Evolutionary conservation across 495 filamentous ascomycete species (phyloP), one percentile per base, ranked within the genome.

Genomic region (Ascobolus immersus): DNA sequence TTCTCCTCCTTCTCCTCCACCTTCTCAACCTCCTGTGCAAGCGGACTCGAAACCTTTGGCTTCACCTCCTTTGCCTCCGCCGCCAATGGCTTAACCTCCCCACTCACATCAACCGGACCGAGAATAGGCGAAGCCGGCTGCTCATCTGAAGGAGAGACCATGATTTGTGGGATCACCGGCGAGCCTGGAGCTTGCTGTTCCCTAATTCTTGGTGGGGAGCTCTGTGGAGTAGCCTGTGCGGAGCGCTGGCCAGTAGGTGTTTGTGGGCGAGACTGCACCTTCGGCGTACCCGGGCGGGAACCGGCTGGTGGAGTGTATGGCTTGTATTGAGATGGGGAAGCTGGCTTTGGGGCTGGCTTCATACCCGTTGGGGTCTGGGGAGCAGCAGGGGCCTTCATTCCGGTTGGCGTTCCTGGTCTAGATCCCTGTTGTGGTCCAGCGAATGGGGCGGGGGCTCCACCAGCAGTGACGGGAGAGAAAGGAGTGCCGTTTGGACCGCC

Each of bases 391-490:
- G 5, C 11, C 11, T 4, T 1, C 5, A 15, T 1, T 14, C 4
- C 2, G 28, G 14, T 13, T 17, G 14, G 4, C 0, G 4, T 2
- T n/a, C n/a, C 28, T 15, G 28, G 4, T 4, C 2, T 17, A 9
- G 14, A 17, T n/a, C 12, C 12, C 28, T n/a, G 10, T 10, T 17
- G 11, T 14, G n/a, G 2, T 15, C 18, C 18, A 17, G 9, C 28
- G 10, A 17, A 17, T 7, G 63, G 60, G 36, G 59, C 60, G 13
- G 56, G 56, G 22, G 49, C 50, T 14, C 52, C 50, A 5, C 54
- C 50, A 9, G 45, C 48, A 13, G 54, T 50, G 23, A 42, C 50
- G 4, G 52, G 54, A 33, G 44, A 51, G 29, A 54, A 34, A 14
- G 52, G 40, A 22, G 55, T 48, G 37, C 54, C 48, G 32, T 50